These are phyloP conservation scores for Halophytophthora polymorphica DNA, from an alignment of 352 stramenopile genomes.

Conservation along the genomic window DNA sequence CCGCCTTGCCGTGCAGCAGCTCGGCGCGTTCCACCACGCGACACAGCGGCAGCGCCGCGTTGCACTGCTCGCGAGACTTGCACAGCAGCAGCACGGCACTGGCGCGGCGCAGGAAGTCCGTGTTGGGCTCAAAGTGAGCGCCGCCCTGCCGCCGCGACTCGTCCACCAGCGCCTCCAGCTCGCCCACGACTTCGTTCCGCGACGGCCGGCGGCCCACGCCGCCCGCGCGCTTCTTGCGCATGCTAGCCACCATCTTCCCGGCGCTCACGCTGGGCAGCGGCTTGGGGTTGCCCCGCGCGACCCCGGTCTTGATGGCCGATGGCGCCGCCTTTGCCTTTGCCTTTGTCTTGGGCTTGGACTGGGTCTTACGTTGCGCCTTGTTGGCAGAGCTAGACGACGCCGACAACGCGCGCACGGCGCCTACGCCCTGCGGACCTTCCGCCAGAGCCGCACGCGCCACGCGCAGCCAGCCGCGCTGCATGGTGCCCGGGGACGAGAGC, in stretches of 20 bases:
- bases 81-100: constrained; percentile 43
- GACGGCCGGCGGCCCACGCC: constrained; percentile 6
- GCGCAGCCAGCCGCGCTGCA: constrained; percentile 22
- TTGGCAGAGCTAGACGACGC: constrained; percentile 1
- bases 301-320: not conserved
- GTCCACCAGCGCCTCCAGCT: constrained; percentile 42
- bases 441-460: constrained; percentile 10
- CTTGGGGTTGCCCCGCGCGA: too few relatives aligned
- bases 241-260: not conserved
- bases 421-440: not conserved
- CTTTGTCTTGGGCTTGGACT: not conserved
- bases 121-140: constrained; percentile 28
- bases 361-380: too few relatives aligned
- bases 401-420: constrained; percentile 15
- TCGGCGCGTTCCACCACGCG: constrained; percentile 36
- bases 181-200: constrained; percentile 17
- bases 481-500: not conserved
- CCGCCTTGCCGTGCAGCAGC: constrained; percentile 35
- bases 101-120: constrained; percentile 48
- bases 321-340: not conserved
- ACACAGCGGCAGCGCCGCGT: constrained; percentile 56
- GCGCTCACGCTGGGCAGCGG: not conserved
- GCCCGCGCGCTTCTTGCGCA: not conserved
- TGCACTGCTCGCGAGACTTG: constrained; percentile 50
- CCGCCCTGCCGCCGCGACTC: constrained; percentile 21